These are phyloP conservation scores for Litsea cubeba DNA, from an alignment of 164 flowering plant genomes.

Conservation along the genomic window DNA sequence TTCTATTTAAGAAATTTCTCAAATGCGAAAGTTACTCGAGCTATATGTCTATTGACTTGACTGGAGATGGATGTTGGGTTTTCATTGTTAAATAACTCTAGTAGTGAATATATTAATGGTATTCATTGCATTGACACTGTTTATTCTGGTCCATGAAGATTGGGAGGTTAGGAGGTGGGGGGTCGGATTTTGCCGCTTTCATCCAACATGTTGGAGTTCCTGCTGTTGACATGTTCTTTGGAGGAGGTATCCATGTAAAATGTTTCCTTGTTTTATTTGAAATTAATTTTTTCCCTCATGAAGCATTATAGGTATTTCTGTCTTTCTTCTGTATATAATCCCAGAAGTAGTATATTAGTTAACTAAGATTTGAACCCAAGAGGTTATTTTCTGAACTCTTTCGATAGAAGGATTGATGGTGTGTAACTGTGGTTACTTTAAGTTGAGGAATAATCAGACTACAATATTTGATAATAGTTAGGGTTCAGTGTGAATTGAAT, in stretches of 20 bases:
- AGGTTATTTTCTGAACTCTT: too few relatives aligned
- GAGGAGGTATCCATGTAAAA: conserved; percentile 35
- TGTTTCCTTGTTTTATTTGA: too few relatives aligned
- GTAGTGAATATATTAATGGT: not conserved
- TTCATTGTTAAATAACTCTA: not conserved
- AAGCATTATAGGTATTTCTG: too few relatives aligned
- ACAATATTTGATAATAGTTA: too few relatives aligned
- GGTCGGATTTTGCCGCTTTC: conserved; percentile 68
- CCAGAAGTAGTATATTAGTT: too few relatives aligned
- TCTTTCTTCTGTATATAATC: too few relatives aligned
- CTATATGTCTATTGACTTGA: not conserved
- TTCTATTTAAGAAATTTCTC: not conserved
- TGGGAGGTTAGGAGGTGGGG: conserved; percentile 55
- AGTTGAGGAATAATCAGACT: too few relatives aligned
- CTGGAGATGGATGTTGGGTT: not conserved
- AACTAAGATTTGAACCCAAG: too few relatives aligned
- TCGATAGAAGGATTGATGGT: too few relatives aligned
- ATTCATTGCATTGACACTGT: not conserved
- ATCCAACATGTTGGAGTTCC: conserved; percentile 74
- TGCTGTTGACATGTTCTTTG: conserved; percentile 49
- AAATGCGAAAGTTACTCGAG: not conserved
- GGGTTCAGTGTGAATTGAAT: too few relatives aligned
- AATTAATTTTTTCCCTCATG: not conserved
- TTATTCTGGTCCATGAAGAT: conserved; percentile 22
- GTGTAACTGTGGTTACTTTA: too few relatives aligned